These are phyloP conservation scores for Rhizophagus prolifer DNA, from an alignment of 192 early-diverging fungal genomes.

Conservation along the genomic window DNA sequence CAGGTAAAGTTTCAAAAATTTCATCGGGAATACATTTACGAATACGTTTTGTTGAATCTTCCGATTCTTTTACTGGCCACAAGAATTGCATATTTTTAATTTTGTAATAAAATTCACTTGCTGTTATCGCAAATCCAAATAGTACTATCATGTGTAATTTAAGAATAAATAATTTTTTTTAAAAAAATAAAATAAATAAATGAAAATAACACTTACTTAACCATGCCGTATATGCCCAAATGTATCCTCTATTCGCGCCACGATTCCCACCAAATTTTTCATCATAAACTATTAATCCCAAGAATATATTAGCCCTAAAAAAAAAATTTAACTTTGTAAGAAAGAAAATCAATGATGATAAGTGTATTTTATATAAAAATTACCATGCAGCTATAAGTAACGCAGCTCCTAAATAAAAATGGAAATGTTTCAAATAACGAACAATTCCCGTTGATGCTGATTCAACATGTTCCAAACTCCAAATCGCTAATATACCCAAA, in stretches of 20 bases:
- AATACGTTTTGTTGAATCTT: background rate
- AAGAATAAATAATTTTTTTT: background rate
- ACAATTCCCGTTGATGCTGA: background rate
- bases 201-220: background rate
- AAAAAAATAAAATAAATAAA: background rate
- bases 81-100: background rate
- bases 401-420: background rate
- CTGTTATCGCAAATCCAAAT: background rate
- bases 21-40: background rate
- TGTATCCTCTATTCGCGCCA: background rate
- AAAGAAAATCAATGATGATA: no score
- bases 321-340: background rate
- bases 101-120: background rate
- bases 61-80: background rate
- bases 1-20: background rate
- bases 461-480: background rate
- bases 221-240: background rate
- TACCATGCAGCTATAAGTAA: background rate
- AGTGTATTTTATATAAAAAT: background rate
- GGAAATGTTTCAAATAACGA: background rate
- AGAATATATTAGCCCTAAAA: background rate
- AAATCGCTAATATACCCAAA: background rate
- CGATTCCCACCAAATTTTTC: no score
- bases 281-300: background rate
- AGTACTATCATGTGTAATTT: background rate